Percentiles rank a stretch among this genome's conserved stretches.
phyloP scores from a whole-genome alignment of 768 basidiomycete species.

The Pulveroboletus sp. region DNA sequence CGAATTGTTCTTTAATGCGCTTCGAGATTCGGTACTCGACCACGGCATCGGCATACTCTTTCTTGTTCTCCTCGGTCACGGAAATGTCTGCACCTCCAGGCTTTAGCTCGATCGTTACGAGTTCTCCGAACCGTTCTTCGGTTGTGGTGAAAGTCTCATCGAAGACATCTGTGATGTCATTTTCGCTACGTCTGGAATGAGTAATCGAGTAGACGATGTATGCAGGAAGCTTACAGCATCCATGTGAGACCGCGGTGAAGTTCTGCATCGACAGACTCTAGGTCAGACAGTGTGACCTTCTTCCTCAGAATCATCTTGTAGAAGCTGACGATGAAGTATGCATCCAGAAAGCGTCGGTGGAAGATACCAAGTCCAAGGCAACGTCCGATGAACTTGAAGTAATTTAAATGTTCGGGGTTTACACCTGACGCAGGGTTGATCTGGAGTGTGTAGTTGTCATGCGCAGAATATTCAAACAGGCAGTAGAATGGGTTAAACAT shows the following conservation, averaged over 20 bases:
- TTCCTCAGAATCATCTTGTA: conserved; percentile 99
- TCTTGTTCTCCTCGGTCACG: conserved; percentile 98
- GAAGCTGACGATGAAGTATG: conserved; percentile 98
- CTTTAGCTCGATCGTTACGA: conserved; percentile 94
- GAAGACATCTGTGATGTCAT: conserved; percentile 97
- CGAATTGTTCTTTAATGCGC: conserved; percentile 97
- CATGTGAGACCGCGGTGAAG: conserved; percentile 92
- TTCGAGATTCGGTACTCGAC: conserved; percentile 97
- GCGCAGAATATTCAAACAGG: conserved; percentile 98
- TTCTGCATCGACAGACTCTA: conserved; percentile 96
- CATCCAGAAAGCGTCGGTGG: conserved; percentile 98
- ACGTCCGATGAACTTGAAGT: conserved; percentile 99
- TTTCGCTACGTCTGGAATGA: conserved; percentile 57
- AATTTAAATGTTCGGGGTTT: conserved; percentile 98
- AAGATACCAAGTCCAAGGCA: conserved; percentile 95
- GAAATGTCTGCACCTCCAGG: conserved; percentile 79
- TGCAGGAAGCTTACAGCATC: conserved; percentile 77
- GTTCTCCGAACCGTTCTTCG: conserved; percentile 97
- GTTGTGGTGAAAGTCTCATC: conserved; percentile 97
- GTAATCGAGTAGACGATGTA: background rate
- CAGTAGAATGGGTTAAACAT: conserved; percentile 99
- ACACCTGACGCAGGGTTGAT: conserved; percentile 98
- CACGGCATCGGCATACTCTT: conserved; percentile 91
- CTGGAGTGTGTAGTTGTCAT: conserved; percentile 99
- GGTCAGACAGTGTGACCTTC: conserved; percentile 88